A percentile compares a stretch with the other conserved stretches of the same genome.
Conservation (phyloP, 2,329 filamentous ascomycete genomes). For the Xylaria sp. region DNA sequence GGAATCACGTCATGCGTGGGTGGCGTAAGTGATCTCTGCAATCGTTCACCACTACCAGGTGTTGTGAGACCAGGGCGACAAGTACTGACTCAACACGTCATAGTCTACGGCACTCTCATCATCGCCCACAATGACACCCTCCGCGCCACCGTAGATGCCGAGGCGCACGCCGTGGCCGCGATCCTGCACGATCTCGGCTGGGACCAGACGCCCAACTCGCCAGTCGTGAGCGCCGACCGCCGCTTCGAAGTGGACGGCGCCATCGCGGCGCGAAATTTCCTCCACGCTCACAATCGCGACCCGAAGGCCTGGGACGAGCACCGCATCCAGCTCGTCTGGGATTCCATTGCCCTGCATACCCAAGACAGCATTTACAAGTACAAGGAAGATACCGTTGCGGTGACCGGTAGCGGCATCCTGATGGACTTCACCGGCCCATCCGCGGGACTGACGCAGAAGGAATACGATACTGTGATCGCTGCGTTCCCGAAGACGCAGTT, state of each 20-base stretch:
- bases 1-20: constrained; percentile 31
- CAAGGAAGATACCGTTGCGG: constrained; percentile 56
- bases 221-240: constrained; percentile 54
- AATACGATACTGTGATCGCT: constrained; percentile 49
- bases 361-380: constrained; percentile 51
- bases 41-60: no score
- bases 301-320: constrained; percentile 50
- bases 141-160: constrained; percentile 53
- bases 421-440: constrained; percentile 53
- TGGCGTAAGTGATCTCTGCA: constrained; percentile 24
- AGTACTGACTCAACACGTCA: not conserved
- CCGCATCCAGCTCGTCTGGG: constrained; percentile 58
- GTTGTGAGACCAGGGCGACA: not conserved
- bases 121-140: constrained; percentile 33
- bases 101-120: constrained; percentile 32
- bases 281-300: constrained; percentile 41
- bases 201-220: constrained; percentile 49
- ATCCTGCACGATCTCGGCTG: constrained; percentile 58
- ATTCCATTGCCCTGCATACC: constrained; percentile 59
- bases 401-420: constrained; percentile 49
- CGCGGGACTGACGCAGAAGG: constrained; percentile 47
- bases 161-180: constrained; percentile 54
- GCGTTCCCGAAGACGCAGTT: constrained; percentile 52
- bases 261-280: constrained; percentile 55
- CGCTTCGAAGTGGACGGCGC: constrained; percentile 64